These are phyloP conservation scores for Spathaspora sp. DNA, from an alignment of 1,139 yeast species.

Conservation along the genomic window DNA sequence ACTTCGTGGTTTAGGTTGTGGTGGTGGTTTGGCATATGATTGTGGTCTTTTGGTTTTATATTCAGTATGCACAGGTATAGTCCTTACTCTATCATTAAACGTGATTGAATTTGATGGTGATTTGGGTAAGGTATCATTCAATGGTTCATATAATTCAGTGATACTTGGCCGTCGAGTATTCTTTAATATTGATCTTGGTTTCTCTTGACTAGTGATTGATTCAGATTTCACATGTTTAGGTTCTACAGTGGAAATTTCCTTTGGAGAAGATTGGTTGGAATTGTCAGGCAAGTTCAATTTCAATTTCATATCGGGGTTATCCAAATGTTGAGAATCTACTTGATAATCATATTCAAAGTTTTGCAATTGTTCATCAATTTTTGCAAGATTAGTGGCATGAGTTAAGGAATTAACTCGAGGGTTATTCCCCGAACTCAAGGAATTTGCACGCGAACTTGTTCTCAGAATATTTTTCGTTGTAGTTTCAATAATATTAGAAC, in stretches of 20 bases:
- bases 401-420: slow-evolving; percentile 23
- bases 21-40: slow-evolving; percentile 7
- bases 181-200: slow-evolving; percentile 39
- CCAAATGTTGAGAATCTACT: slow-evolving; percentile 21
- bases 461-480: slow-evolving; percentile 45
- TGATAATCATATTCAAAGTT: slow-evolving; percentile 47
- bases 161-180: slow-evolving; percentile 19
- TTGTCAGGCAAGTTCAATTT: slow-evolving; percentile 12
- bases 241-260: slow-evolving; percentile 2
- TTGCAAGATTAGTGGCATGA: slow-evolving; percentile 27
- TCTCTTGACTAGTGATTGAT: slow-evolving; percentile 8
- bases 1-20: neutral
- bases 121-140: neutral
- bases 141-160: neutral
- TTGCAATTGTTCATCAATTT: slow-evolving; percentile 46
- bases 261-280: slow-evolving; percentile 3
- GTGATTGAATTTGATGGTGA: slow-evolving; percentile 35
- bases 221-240: neutral
- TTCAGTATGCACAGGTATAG: slow-evolving; percentile 30
- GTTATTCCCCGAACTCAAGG: slow-evolving; percentile 21
- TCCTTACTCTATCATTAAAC: slow-evolving; percentile 40
- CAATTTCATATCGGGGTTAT: slow-evolving; percentile 10
- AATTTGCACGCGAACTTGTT: slow-evolving; percentile 33
- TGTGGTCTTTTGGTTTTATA: slow-evolving; percentile 7
- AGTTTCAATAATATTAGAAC: slow-evolving; percentile 46